These are phyloP conservation scores for Ceratobasidium sp. DNA, from an alignment of 1,284 basidiomycete species.

Conservation along the genomic window DNA sequence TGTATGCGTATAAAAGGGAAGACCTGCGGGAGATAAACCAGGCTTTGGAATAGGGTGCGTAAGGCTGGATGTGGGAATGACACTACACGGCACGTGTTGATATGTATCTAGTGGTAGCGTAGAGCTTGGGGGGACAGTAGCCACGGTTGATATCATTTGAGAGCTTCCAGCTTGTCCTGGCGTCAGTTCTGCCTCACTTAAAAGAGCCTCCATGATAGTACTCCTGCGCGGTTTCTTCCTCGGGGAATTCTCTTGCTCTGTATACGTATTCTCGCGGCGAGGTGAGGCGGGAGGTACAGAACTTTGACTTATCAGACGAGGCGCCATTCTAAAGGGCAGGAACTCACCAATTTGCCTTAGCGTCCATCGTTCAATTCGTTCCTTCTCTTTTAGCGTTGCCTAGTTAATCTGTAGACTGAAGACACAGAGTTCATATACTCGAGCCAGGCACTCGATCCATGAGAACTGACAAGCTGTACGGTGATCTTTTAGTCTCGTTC, in stretches of 20 bases:
- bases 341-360: background rate
- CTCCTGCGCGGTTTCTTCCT: conserved; percentile 33
- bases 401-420: background rate
- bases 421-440: background rate
- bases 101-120: too few relatives aligned
- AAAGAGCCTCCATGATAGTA: conserved; percentile 36
- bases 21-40: conserved; percentile 1
- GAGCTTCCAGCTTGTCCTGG: background rate
- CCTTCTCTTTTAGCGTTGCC: too few relatives aligned
- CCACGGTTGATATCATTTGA: conserved; percentile 22
- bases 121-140: background rate
- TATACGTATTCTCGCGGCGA: background rate
- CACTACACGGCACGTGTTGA: background rate
- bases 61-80: background rate
- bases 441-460: conserved; percentile 14
- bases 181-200: background rate
- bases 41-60: background rate
- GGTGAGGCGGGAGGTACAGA: conserved; percentile 1
- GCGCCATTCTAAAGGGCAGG: background rate
- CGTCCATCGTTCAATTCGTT: background rate
- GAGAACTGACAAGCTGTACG: background rate
- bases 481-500: too few relatives aligned
- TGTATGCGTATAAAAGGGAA: conserved; percentile 22
- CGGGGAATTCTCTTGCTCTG: background rate
- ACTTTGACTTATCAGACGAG: background rate